Conservation (phyloP, 2,329 filamentous ascomycete genomes). For the Cercospora sp. region DNA sequence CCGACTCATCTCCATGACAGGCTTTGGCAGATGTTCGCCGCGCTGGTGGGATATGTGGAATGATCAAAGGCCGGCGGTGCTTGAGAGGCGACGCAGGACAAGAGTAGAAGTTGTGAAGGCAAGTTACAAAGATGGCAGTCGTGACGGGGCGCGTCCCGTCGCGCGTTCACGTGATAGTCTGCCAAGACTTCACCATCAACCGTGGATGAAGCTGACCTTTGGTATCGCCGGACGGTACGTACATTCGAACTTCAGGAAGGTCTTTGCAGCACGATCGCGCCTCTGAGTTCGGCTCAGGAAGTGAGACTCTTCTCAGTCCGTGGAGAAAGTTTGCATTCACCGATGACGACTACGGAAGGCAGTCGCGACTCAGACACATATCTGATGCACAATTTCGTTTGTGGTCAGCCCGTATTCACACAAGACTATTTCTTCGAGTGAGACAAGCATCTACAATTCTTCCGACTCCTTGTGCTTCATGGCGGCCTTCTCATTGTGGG, state of each 20-base stretch:
- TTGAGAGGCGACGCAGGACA: neutral
- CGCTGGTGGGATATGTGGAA: neutral
- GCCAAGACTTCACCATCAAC: neutral
- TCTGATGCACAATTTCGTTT: neutral
- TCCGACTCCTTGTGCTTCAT: constrained; percentile 22
- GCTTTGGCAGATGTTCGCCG: neutral
- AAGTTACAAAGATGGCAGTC: neutral
- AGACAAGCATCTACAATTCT: neutral
- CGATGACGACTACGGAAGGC: neutral
- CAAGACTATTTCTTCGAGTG: neutral
- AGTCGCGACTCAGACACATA: neutral
- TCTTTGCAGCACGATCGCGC: neutral
- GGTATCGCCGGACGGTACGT: no score
- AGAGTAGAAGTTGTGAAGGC: neutral
- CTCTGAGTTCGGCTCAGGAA: fast-evolving
- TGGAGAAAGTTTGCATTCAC: neutral
- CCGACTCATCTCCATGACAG: constrained; percentile 13
- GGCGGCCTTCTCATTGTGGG: constrained; percentile 25
- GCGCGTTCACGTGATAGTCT: neutral
- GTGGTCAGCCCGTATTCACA: no score
- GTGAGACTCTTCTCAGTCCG: neutral
- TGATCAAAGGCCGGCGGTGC: neutral
- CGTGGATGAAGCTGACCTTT: no score
- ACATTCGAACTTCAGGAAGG: no score
- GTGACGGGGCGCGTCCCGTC: neutral